Evolutionary conservation across 2,329 filamentous ascomycete genomes (phyloP).

Genomic region (Magnaporthales sp.): DNA sequence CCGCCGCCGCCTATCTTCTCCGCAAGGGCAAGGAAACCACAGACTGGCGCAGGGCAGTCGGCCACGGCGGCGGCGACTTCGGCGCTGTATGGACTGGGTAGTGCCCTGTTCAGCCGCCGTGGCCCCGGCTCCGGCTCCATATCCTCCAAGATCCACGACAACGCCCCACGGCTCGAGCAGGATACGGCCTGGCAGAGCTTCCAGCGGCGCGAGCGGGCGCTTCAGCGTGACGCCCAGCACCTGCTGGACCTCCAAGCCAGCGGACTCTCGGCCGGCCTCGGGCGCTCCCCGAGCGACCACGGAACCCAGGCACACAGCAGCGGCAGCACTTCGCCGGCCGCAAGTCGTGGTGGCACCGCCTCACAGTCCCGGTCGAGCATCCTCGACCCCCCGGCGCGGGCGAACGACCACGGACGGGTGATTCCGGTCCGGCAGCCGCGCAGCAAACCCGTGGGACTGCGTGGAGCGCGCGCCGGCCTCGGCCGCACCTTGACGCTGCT

Average conservation of each 20-base stretch:
- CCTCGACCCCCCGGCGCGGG: conserved; percentile 30
- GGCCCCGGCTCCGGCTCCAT: conserved; percentile 1
- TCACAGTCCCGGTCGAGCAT: conserved; percentile 30
- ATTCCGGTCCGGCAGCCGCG: conserved; percentile 54
- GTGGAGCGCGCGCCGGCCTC: conserved; percentile 56
- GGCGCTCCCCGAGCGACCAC: conserved; percentile 11
- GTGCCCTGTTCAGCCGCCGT: conserved; percentile 28
- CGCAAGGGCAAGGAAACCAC: conserved; percentile 20
- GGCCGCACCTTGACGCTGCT: conserved; percentile 55
- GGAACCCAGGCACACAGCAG: conserved; percentile 10
- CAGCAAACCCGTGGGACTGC: conserved; percentile 44
- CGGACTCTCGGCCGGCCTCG: conserved; percentile 30
- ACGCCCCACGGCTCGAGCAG: conserved; percentile 19
- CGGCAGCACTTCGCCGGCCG: conserved; percentile 15
- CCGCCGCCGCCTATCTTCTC: conserved; percentile 43
- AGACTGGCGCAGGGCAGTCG: background rate
- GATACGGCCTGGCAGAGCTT: conserved; percentile 39
- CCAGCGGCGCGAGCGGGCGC: conserved; percentile 32
- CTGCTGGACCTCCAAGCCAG: conserved; percentile 40
- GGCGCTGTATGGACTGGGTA: conserved; percentile 18
- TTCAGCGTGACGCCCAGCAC: conserved; percentile 38
- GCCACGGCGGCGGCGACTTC: conserved; percentile 13
- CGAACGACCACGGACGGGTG: conserved; percentile 36
- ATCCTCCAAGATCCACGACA: conserved; percentile 11
- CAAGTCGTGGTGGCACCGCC: conserved; percentile 29